These are phyloP conservation scores for Collybia sordida DNA, from an alignment of 768 basidiomycete genomes.

Conservation along the genomic window DNA sequence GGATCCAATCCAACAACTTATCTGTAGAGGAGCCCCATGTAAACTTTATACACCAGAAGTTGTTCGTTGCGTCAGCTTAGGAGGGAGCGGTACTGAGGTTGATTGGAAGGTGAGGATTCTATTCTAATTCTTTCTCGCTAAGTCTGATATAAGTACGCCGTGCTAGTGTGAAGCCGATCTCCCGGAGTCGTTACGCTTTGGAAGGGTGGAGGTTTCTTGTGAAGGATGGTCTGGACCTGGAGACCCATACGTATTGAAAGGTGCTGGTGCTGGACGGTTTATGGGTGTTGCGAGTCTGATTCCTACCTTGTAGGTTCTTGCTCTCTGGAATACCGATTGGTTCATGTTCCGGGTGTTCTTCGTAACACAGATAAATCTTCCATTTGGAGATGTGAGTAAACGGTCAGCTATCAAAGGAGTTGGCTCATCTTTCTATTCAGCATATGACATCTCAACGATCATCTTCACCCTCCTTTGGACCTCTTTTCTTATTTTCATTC, in stretches of 20 bases:
- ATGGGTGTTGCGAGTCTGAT: neutral
- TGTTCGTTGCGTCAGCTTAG: conserved; percentile 80
- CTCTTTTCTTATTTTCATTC: conserved; percentile 46
- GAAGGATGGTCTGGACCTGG: conserved; percentile 88
- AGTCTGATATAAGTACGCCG: neutral
- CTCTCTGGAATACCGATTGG: conserved; percentile 79
- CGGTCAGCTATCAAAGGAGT: neutral
- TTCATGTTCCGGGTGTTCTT: conserved; percentile 58
- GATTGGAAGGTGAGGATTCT: conserved; percentile 80
- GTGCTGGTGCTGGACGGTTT: conserved; percentile 33
- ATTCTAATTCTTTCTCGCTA: neutral
- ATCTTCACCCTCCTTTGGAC: conserved; percentile 62
- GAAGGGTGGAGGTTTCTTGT: conserved; percentile 82
- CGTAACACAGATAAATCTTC: conserved; percentile 30
- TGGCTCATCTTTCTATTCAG: conserved; percentile 26
- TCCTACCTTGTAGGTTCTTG: conserved; percentile 64
- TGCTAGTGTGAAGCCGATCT: conserved; percentile 86
- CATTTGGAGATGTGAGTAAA: conserved; percentile 26
- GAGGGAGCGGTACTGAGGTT: conserved; percentile 74
- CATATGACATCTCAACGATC: conserved; percentile 43
- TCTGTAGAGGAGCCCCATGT: conserved; percentile 81
- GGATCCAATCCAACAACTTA: conserved; percentile 71
- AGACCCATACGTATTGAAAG: conserved; percentile 84
- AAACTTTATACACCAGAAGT: conserved; percentile 76
- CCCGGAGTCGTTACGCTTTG: conserved; percentile 79